Evolutionary conservation across 495 filamentous ascomycete genomes (phyloP).

Genomic region (Astrocystis sublimbata): DNA sequence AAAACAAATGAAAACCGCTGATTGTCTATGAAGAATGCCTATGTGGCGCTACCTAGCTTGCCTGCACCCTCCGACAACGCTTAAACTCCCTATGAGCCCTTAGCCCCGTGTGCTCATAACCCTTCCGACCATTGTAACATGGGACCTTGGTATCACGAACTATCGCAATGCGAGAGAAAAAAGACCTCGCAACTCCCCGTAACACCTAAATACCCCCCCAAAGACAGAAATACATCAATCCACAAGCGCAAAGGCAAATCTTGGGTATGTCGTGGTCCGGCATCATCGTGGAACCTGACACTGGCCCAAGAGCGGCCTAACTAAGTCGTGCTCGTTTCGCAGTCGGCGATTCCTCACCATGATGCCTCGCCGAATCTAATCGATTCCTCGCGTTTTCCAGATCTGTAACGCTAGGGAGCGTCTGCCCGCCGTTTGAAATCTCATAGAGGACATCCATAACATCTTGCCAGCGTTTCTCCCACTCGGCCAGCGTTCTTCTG

Average conservation of each 20-base stretch:
- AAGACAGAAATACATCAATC: not conserved
- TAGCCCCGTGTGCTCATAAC: not conserved
- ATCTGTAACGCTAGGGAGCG: not conserved
- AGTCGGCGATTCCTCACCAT: not conserved
- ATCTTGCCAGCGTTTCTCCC: constrained; percentile 47
- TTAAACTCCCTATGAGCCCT: not conserved
- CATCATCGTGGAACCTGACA: not conserved
- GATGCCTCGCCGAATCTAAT: not conserved
- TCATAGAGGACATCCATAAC: constrained; percentile 34
- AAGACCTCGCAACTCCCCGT: not conserved
- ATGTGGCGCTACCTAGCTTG: no score
- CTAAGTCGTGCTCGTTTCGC: not conserved
- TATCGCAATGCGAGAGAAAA: not conserved
- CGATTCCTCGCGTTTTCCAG: not conserved
- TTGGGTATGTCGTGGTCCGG: not conserved
- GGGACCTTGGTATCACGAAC: not conserved
- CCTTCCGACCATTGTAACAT: not conserved
- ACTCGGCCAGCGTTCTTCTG: constrained; percentile 35
- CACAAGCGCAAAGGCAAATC: not conserved
- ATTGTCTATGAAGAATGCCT: no score
- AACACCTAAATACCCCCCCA: not conserved
- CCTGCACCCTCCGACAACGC: not conserved
- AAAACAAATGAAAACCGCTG: not conserved
- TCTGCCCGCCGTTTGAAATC: not conserved
- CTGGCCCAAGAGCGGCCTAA: not conserved